Evolutionary conservation across 257 asterid species (phyloP), one percentile per base, ranked within the genome.

Genomic region (Fraxinus cuspidata): DNA sequence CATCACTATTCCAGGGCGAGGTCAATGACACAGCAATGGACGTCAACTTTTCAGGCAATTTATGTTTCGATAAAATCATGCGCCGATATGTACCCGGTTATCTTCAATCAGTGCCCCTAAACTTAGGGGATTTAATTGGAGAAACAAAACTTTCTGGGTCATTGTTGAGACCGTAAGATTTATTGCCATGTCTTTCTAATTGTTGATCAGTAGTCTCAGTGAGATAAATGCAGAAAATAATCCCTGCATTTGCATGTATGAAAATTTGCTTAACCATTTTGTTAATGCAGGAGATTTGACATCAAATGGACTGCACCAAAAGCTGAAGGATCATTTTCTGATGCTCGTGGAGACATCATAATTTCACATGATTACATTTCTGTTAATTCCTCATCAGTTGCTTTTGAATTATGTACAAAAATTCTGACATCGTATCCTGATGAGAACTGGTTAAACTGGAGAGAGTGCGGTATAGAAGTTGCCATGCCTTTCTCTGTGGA

Each of bases 281-380:
- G 44, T 70, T 28, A 53, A 66, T 85, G 85, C 72, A 96, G 99
- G 92, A 90, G 97, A 81, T 93, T 96, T 84, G 99, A 96, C 87
- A 92, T 96, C 84, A 96, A 96, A 83, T 96, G 99, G 99, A 92
- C 91, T 51, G 99, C 99, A 47, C 98, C 97, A 75, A 90, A 86
- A 88, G 98, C 99, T 73, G 98, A 93, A 86, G 97, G 99, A 74
- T 96, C 99, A 76, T 91, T 96, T 80, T 85, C 91, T 75, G 99
- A 93, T 92, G 99, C 99, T 71, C 99, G 98, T 80, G 99, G 99
- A 83, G 99, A 96, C 89, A 90, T 96, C 83, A 92, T 96, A 85
- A 89, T 96, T 79, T 90, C 97, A 67, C 97, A 90, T 40, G 98
- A 96, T 84, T 86, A 90, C 83, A 92, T 96, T 49, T 88, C 90